Base-by-base conservation (phyloP, 2,329 filamentous ascomycete species). In the Calonectria montana region DNA sequence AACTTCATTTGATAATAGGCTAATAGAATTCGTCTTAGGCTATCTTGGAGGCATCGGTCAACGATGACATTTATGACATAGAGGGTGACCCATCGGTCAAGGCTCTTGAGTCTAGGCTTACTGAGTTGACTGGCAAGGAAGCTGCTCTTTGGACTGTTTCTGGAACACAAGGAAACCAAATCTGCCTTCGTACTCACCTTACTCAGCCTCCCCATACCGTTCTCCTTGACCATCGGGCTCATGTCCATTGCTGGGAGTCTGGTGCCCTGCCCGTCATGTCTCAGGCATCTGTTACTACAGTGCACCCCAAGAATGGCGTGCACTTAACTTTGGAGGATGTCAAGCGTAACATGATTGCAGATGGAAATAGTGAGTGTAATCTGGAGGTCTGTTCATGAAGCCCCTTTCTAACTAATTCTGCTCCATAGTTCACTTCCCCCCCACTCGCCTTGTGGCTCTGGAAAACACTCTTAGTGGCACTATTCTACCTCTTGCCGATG, bases 401-500 rank as follows among this genome's bases (percentile, higher is more conserved):
- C 31, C 10, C 10, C 10, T 35, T 12, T 35, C 31, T 85, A 87
- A 68, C 88, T 63, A 10, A 27, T 43, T 13, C 1, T 45, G 88
- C 94, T 35, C 31, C 13, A 35, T 9, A 78, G 89, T 96, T 21
- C 94, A 96, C 81, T 87, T 88, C 29, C 94, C 93, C 76, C 94
- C 94, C 0, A 97, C 94, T 0, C 89, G 89, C 57, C 88, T 97
- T 31, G 93, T 97, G 73, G 91, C 89, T 67, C 86, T 97, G 55
- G 95, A 97, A 80, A 97, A 97, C 80, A 97, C 95, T 1, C 87
- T 97, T 37, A 90, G 89, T 45, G 95, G 95, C 4, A 90, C 91
- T 67, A 87, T 97, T 55, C 91, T 94, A 86, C 95, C 95, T 0
- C 86, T 97, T 1, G 82, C 84, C 0, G 94, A 97, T 80, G 88